Conservation (phyloP, 2,329 filamentous ascomycete genomes). For the Teratosphaeria viscida region DNA sequence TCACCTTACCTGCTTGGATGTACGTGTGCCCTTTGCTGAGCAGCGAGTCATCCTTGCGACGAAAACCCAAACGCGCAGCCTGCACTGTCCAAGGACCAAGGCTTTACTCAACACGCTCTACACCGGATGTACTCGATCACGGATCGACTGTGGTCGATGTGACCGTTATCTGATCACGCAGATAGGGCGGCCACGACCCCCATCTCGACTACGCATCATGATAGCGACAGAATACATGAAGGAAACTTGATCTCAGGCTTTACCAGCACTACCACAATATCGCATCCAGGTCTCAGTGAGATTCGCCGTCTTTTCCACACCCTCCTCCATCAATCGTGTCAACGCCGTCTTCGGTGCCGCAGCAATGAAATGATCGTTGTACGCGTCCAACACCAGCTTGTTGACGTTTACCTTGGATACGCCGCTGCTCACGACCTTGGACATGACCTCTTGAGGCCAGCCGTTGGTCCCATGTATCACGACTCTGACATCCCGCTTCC, state of each 20-base stretch:
- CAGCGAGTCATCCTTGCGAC: slow-evolving; percentile 19
- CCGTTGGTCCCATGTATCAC: slow-evolving; percentile 51
- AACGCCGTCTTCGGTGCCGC: slow-evolving; percentile 10
- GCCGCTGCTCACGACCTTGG: slow-evolving; percentile 44
- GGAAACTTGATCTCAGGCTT: slow-evolving; percentile 3
- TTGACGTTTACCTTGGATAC: slow-evolving; percentile 51
- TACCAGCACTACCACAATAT: slow-evolving; percentile 11
- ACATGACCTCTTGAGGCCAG: slow-evolving; percentile 45
- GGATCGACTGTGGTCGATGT: no score
- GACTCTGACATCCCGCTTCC: slow-evolving; percentile 37
- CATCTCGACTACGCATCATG: no score
- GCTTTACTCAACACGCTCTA: no score
- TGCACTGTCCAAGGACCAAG: no score
- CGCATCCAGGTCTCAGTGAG: slow-evolving; percentile 14
- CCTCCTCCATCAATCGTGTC: slow-evolving; percentile 15
- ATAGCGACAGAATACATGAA: background rate
- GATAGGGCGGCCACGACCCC: no score
- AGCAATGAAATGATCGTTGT: slow-evolving; percentile 6
- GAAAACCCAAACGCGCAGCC: slow-evolving; percentile 25
- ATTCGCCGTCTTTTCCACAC: slow-evolving; percentile 11
- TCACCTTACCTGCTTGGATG: slow-evolving; percentile 44
- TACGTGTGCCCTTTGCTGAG: slow-evolving; percentile 33
- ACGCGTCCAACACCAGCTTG: slow-evolving; percentile 36
- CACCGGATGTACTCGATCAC: no score
- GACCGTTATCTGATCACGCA: no score